Evolutionary conservation across 345 rosid species (phyloP).

Genomic region (Nasturtium officinale): DNA sequence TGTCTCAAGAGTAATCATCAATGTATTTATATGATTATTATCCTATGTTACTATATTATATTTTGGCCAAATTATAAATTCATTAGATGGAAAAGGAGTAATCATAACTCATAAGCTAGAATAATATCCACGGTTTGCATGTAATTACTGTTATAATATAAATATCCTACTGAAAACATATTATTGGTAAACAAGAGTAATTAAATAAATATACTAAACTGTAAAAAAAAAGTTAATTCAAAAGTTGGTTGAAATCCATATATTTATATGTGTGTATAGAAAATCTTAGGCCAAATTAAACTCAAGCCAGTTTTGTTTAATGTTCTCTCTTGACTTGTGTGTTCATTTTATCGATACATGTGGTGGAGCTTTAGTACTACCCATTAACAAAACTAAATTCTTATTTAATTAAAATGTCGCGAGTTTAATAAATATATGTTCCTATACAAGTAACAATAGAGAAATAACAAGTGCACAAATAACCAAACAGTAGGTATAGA

Average conservation of each 20-base stretch:
- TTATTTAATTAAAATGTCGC: not conserved
- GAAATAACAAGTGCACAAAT: not conserved
- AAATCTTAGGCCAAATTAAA: not conserved
- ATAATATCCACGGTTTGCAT: not conserved
- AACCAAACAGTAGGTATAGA: not conserved
- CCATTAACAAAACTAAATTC: not conserved
- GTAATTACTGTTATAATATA: not conserved
- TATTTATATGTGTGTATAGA: not conserved
- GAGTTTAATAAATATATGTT: not conserved
- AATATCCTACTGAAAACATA: not conserved
- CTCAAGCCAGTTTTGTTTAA: not conserved
- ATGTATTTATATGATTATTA: too few relatives aligned
- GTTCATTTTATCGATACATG: not conserved
- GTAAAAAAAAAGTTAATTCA: not conserved
- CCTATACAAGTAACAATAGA: not conserved
- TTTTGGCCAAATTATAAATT: too few relatives aligned
- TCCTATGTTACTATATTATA: too few relatives aligned
- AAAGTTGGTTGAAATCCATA: not conserved
- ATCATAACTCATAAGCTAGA: not conserved
- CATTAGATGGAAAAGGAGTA: too few relatives aligned
- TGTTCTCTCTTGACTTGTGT: not conserved
- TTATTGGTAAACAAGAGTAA: not conserved
- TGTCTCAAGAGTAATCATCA: not conserved
- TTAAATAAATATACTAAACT: not conserved
- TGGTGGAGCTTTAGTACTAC: slow-evolving; percentile 9